Evolutionary conservation across 78 protist species (phyloP).

Genomic region (Pigoraptor vietnamica): DNA sequence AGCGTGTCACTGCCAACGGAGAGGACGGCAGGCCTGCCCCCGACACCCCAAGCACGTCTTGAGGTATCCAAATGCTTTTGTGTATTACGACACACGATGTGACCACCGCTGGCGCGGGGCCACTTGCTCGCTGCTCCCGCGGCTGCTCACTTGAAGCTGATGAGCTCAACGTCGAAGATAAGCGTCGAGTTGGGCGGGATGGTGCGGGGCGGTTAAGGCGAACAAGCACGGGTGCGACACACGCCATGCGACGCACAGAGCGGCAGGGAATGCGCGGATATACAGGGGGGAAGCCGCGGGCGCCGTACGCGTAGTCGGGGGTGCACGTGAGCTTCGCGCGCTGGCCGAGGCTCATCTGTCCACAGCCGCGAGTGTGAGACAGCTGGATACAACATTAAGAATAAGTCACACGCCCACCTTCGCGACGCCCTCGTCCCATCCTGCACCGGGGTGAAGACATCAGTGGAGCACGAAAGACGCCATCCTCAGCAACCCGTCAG

Average conservation of each 20-base stretch:
- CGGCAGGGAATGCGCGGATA: no score
- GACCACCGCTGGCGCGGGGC: no score
- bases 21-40: no score
- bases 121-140: no score
- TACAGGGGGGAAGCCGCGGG: constrained; percentile 57
- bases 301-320: constrained; percentile 81
- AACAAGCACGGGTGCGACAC: background rate
- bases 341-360: constrained; percentile 74
- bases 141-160: background rate
- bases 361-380: no score
- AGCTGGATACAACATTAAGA: no score
- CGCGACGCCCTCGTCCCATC: constrained; percentile 88
- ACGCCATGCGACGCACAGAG: background rate
- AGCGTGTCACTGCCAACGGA: background rate
- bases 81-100: no score
- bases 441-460: no score
- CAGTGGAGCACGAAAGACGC: no score
- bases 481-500: no score
- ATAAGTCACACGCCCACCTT: background rate
- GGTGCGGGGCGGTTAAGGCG: background rate
- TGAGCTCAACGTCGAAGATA: constrained; percentile 63
- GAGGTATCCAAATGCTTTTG: no score
- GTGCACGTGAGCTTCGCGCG: constrained; percentile 41
- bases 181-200: constrained; percentile 56
- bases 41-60: no score